Evolutionary conservation across 2,329 filamentous ascomycete genomes (phyloP), one percentile per base, ranked within the genome.

Genomic region (Aspergillus fumigatus): DNA sequence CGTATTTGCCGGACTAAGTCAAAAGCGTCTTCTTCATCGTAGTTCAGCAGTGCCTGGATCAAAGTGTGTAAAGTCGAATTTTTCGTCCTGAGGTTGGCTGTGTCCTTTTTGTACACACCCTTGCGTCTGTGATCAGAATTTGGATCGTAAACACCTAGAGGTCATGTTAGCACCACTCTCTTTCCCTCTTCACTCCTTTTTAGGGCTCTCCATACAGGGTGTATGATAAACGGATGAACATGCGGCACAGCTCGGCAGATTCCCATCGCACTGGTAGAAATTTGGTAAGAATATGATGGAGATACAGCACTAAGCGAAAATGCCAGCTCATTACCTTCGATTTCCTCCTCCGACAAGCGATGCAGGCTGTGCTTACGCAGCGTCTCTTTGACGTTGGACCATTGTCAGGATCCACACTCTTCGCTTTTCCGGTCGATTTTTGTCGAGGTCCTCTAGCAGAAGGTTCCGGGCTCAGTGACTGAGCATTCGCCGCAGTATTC

Each of bases 101-200:
- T 85, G 73, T 96, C 94, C 75, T 96, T 92, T 69, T 93, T 92
- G 74, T 97, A 97, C 50, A 97, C 94, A 58, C 94, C 94, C 73
- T 97, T 97, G 51, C 94, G 88, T 51, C 94, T 88, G 73, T 97
- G 92, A 73, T 99, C 94, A 57, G 92, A 96, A 70, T 92, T 95
- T 3, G 92, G 93, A 70, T 97, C 93, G 79, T 97, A 97, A 62
- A 97, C 82, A 73, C 94, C 97, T 76, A 89, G 86, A 25, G 66
- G 59, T 25, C 58, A 53, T 27, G 59, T 66, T 56, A 70, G 56
- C 35, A 27, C 35, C 17, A 35, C n/a, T 17, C 9, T 7, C 29
- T 29, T 41, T 3, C 19, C 14, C 1, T 25, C 23, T 11, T 32
- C 48, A 10, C 2, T 38, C 14, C 26, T 47, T 21, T 9, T 11